Evolutionary conservation across 2,329 filamentous ascomycete species (phyloP).

Genomic region (Penicillium sp.): DNA sequence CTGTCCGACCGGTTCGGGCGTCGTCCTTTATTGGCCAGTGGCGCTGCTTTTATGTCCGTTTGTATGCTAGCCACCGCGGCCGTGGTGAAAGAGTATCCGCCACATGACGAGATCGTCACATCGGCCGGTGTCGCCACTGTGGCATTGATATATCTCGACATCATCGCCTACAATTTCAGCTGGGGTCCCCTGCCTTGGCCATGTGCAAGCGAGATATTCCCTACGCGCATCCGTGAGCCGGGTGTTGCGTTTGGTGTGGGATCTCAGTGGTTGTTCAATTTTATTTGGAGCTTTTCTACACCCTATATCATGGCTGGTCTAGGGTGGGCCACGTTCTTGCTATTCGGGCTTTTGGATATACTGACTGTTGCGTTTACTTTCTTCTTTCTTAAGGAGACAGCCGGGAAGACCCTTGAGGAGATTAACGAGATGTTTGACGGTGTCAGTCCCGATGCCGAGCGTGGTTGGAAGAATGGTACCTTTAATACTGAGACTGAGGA

Average conservation of each 20-base stretch:
- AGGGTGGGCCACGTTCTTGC: constrained; percentile 52
- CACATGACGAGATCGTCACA: constrained; percentile 47
- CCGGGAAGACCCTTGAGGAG: constrained; percentile 58
- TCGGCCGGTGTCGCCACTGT: constrained; percentile 56
- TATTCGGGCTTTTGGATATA: constrained; percentile 50
- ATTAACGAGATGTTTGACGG: constrained; percentile 60
- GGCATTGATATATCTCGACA: constrained; percentile 59
- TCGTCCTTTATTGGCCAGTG: constrained; percentile 55
- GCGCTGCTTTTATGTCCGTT: constrained; percentile 49
- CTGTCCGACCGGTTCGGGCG: constrained; percentile 58
- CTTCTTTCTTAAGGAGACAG: constrained; percentile 60
- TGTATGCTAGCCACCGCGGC: constrained; percentile 54
- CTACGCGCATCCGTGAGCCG: constrained; percentile 44
- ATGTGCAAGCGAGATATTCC: constrained; percentile 45
- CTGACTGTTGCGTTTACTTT: constrained; percentile 55
- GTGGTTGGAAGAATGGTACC: constrained; percentile 15
- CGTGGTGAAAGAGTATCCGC: constrained; percentile 49
- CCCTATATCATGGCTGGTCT: constrained; percentile 52
- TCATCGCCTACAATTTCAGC: constrained; percentile 51
- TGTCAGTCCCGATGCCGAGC: constrained; percentile 18
- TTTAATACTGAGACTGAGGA: neutral
- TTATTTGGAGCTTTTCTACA: constrained; percentile 47
- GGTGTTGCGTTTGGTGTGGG: constrained; percentile 46
- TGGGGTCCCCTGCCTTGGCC: constrained; percentile 49
- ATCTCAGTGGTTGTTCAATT: constrained; percentile 48